These are phyloP conservation scores for Panicum hallii DNA, from an alignment of 202 grass and related monocot species.

Conservation along the genomic window DNA sequence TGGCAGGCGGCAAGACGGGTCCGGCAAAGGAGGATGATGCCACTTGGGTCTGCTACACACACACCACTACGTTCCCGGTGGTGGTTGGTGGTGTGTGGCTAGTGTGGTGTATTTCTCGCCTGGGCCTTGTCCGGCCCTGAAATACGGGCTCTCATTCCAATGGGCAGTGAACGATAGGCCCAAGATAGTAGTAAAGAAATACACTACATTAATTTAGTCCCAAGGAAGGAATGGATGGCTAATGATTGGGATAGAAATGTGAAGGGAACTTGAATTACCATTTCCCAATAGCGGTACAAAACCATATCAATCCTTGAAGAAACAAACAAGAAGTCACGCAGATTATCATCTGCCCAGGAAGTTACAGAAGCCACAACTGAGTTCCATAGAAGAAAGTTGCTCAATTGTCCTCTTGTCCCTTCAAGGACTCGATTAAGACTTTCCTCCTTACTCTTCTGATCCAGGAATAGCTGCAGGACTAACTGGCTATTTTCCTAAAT, in stretches of 20 bases:
- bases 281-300: slow-evolving; percentile 7
- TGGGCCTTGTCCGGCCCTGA: neutral
- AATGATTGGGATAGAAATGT: neutral
- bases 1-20: neutral
- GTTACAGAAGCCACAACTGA: slow-evolving; percentile 58
- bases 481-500: slow-evolving; percentile 67
- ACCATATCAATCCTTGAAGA: slow-evolving; percentile 20
- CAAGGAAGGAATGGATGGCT: neutral
- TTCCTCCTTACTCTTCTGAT: slow-evolving; percentile 50
- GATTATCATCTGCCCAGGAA: slow-evolving; percentile 21
- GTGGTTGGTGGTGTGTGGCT: neutral
- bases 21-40: neutral
- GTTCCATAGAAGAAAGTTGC: slow-evolving; percentile 91
- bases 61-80: no score
- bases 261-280: neutral
- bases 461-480: slow-evolving; percentile 50
- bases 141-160: neutral
- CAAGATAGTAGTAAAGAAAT: slow-evolving; percentile 1
- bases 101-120: neutral
- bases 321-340: slow-evolving; percentile 1
- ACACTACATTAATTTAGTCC: neutral
- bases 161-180: neutral
- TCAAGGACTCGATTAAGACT: slow-evolving; percentile 58
- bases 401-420: slow-evolving; percentile 64
- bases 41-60: neutral